Percentiles rank a stretch among this genome's conserved stretches.
Evolutionary conservation across 805 yeast genomes (phyloP).

Genomic region (Cyberlindnera mycetangii): DNA sequence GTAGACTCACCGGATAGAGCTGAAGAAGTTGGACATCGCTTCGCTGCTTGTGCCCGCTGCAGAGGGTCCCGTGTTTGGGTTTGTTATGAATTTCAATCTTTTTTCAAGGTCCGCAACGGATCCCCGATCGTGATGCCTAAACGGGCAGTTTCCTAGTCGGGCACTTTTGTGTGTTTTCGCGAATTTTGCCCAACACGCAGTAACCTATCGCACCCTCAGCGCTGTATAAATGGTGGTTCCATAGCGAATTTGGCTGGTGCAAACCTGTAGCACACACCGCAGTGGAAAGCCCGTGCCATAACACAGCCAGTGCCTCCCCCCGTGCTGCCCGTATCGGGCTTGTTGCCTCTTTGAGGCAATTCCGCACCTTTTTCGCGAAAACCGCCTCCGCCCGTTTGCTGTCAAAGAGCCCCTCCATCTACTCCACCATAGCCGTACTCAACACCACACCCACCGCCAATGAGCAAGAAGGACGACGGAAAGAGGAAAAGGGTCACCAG

Average conservation of each 20-base stretch:
- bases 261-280: too few species aligned
- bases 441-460: not conserved
- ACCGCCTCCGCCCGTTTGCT: not conserved
- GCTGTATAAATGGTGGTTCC: too few species aligned
- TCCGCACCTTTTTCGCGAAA: too few species aligned
- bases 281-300: too few species aligned
- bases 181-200: too few species aligned
- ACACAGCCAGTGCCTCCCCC: too few species aligned
- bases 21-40: slow-evolving; percentile 15
- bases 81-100: not conserved
- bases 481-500: slow-evolving; percentile 35
- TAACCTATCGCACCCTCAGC: too few species aligned
- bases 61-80: not conserved
- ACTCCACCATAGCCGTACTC: not conserved
- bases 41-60: not conserved
- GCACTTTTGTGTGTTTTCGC: too few species aligned
- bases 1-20: slow-evolving; percentile 16
- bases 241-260: too few species aligned
- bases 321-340: too few species aligned
- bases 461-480: slow-evolving; percentile 6
- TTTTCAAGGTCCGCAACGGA: too few species aligned
- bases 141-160: not conserved
- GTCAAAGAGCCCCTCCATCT: not conserved
- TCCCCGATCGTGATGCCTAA: not conserved
- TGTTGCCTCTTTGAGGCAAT: too few species aligned